Conservation (phyloP, 768 basidiomycete genomes). For the Tremella mesenterica region DNA sequence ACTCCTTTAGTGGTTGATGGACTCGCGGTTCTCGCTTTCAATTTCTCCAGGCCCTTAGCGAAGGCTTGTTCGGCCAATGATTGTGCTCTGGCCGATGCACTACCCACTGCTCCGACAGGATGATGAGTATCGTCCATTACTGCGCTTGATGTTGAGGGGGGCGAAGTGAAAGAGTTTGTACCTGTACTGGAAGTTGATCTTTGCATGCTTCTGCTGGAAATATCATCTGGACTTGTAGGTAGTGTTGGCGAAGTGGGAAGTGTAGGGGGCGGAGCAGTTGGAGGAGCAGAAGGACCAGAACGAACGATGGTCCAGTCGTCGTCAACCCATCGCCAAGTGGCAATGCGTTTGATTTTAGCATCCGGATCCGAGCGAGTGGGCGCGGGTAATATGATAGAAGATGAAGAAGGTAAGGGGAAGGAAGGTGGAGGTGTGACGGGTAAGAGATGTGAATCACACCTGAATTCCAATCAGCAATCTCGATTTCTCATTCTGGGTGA, state of each 20-base stretch:
- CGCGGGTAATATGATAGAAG: constrained; percentile 44
- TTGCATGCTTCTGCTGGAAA: neutral
- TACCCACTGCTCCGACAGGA: constrained; percentile 1
- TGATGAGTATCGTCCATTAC: constrained; percentile 1
- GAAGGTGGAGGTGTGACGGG: constrained; percentile 61
- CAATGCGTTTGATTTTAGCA: constrained; percentile 58
- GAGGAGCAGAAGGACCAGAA: constrained; percentile 15
- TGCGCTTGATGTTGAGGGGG: constrained; percentile 1
- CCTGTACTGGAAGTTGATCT: neutral
- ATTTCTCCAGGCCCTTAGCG: constrained; percentile 42
- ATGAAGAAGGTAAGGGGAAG: constrained; percentile 56
- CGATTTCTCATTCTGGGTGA: constrained; percentile 49
- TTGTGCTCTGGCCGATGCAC: constrained; percentile 15
- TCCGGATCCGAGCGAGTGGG: constrained; percentile 32
- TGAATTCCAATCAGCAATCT: constrained; percentile 39
- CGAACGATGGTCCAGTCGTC: constrained; percentile 74
- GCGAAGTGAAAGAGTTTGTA: constrained; percentile 11
- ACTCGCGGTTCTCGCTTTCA: constrained; percentile 38
- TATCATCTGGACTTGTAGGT: constrained; percentile 19
- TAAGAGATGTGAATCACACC: constrained; percentile 60
- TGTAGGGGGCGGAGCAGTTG: neutral
- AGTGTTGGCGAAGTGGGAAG: constrained; percentile 33
- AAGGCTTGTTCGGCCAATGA: constrained; percentile 45
- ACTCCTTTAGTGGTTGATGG: constrained; percentile 4
- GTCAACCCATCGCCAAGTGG: constrained; percentile 83